phyloP scores from a whole-genome alignment of 2,329 filamentous ascomycete genomes.

The Rutstroemia sp. region DNA sequence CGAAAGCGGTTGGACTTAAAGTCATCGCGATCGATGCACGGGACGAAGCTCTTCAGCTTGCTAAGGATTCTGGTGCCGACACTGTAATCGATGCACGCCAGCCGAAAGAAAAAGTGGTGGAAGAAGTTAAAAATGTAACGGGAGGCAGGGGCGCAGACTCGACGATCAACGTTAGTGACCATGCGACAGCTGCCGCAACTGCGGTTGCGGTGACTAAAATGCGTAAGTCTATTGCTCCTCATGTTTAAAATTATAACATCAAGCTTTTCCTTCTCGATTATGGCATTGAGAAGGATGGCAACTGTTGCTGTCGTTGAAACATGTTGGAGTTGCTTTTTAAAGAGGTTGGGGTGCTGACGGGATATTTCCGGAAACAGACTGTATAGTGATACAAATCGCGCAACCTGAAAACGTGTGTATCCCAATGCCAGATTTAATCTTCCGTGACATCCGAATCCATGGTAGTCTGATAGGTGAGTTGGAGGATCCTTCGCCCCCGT shows the following conservation, averaged over 20 bases:
- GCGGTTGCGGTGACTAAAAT: constrained; percentile 50
- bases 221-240: constrained; percentile 31
- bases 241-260: neutral
- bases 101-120: constrained; percentile 40
- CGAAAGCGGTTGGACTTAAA: constrained; percentile 41
- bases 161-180: constrained; percentile 48
- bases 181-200: constrained; percentile 39
- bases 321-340: neutral
- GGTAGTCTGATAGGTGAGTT: constrained; percentile 34
- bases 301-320: neutral
- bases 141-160: constrained; percentile 43
- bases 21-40: constrained; percentile 41
- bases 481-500: neutral
- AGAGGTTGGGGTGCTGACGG: neutral
- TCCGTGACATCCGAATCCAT: constrained; percentile 44
- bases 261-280: neutral
- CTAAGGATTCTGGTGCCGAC: constrained; percentile 41
- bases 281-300: constrained; percentile 1
- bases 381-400: constrained; percentile 50
- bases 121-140: constrained; percentile 40
- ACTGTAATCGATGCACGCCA: constrained; percentile 44
- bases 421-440: constrained; percentile 41
- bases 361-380: constrained; percentile 21
- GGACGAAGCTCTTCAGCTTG: constrained; percentile 44
- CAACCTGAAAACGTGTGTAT: constrained; percentile 36